These are phyloP conservation scores for Apiospora saccharicola DNA, from an alignment of 2,329 filamentous ascomycete species.

Conservation along the genomic window DNA sequence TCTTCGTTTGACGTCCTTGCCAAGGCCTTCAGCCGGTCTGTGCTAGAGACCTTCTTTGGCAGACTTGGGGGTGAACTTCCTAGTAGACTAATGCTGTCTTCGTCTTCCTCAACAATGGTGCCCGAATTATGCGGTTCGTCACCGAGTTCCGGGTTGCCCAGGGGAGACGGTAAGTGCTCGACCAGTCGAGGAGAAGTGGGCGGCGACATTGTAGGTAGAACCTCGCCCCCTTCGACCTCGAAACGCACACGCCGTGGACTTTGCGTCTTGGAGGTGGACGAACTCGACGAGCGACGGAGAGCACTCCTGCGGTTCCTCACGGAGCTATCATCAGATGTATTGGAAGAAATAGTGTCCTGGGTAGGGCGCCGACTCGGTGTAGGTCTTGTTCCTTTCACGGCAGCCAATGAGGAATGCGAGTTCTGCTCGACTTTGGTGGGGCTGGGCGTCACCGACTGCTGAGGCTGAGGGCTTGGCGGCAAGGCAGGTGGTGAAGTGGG, in stretches of 20 bases:
- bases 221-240: conserved; percentile 65
- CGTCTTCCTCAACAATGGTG: conserved; percentile 45
- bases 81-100: conserved; percentile 42
- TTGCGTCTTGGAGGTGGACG: conserved; percentile 52
- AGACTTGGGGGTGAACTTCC: conserved; percentile 45
- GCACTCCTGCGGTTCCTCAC: conserved; percentile 61
- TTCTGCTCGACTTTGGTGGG: conserved; percentile 32
- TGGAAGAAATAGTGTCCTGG: conserved; percentile 58
- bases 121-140: conserved; percentile 33
- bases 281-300: conserved; percentile 62
- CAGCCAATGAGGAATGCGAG: conserved; percentile 29
- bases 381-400: conserved; percentile 39
- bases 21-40: conserved; percentile 60
- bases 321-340: conserved; percentile 61
- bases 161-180: conserved; percentile 43
- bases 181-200: conserved; percentile 42
- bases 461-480: conserved; percentile 38
- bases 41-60: conserved; percentile 63
- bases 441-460: conserved; percentile 30
- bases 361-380: conserved; percentile 50
- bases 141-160: conserved; percentile 35
- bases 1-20: conserved; percentile 59
- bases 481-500: conserved; percentile 28
- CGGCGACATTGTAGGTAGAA: conserved; percentile 66
- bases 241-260: conserved; percentile 71